Evolutionary conservation across 768 basidiomycete species (phyloP), one percentile per base, ranked within the genome.

Genomic region (Russula compacta): DNA sequence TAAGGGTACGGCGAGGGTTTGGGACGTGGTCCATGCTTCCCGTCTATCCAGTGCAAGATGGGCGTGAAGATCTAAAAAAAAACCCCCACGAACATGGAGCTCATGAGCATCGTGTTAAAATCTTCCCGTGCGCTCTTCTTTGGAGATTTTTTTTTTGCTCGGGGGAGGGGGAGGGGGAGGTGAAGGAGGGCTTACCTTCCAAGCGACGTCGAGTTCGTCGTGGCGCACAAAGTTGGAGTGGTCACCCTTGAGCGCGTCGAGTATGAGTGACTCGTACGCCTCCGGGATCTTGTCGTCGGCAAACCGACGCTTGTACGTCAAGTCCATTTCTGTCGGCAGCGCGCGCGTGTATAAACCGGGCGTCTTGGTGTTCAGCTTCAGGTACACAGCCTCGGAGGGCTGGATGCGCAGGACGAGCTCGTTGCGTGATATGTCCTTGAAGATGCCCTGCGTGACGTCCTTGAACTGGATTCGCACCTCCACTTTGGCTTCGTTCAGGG

Each of bases 141-240:
- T 19, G 4, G 8, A n/a, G 21, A 19, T 15, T 40, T 11, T 40
- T 40, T 40, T 29, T 29, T 29, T 1, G 3, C 10, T 12, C 33
- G 7, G 19, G 10, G 17, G 11, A 44, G 46, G n/a, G 15, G 38
- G 48, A 3, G 11, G 32, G n/a, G 49, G 38, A 12, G 12, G 35
- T 24, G 4, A 17, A 6, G 15, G n/a, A 36, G 3, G 29, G 19
- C 58, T 50, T 52, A 90, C 92, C 86, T 95, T 97, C 95, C 95
- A 99, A 2, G 95, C 97, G 55, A 87, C 86, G 69, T 98, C 95
- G 67, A 99, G 79, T 74, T 99, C 95, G 73, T 99, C 95, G 72
- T 98, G 83, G 64, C 95, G 85, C 60, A 99, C 95, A 78, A 99
- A 99, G 79, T 99, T 99, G 32, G 93, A 95, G 75, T 98, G 95